These are phyloP conservation scores for Austroboletus niveus DNA, from an alignment of 1,284 basidiomycete species.

Conservation along the genomic window DNA sequence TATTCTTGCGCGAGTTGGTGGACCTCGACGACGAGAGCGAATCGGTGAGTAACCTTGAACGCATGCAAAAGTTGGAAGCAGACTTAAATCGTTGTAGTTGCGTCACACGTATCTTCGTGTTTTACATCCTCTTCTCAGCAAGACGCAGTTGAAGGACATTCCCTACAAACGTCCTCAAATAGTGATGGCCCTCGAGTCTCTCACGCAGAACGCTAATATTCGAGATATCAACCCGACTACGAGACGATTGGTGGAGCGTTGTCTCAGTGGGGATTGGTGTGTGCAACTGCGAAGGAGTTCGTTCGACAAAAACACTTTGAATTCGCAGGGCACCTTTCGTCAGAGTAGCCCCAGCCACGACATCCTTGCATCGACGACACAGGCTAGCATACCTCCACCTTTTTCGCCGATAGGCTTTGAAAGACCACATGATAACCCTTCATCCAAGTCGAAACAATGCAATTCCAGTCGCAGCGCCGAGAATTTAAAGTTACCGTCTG, in stretches of 20 bases:
- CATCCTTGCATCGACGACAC: conserved; percentile 36
- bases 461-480: conserved; percentile 68
- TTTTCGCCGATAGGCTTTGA: conserved; percentile 31
- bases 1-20: conserved; percentile 89
- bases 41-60: conserved; percentile 58
- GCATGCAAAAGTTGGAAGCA: neutral
- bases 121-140: conserved; percentile 90
- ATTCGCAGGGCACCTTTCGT: conserved; percentile 27
- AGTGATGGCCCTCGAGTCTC: conserved; percentile 76
- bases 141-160: conserved; percentile 83
- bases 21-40: conserved; percentile 93
- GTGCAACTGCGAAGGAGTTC: conserved; percentile 51
- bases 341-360: conserved; percentile 45
- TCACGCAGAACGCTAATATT: conserved; percentile 74
- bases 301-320: conserved; percentile 30
- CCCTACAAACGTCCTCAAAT: conserved; percentile 95
- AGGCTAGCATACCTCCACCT: conserved; percentile 21
- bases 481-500: conserved; percentile 33
- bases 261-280: conserved; percentile 87
- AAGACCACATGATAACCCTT: conserved; percentile 22
- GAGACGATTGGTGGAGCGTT: conserved; percentile 88
- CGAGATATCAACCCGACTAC: conserved; percentile 86
- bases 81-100: conserved; percentile 50
- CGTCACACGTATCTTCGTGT: conserved; percentile 97
- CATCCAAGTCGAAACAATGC: conserved; percentile 39